Conservation (phyloP, 495 filamentous ascomycete genomes). For the Penicillium salamii region DNA sequence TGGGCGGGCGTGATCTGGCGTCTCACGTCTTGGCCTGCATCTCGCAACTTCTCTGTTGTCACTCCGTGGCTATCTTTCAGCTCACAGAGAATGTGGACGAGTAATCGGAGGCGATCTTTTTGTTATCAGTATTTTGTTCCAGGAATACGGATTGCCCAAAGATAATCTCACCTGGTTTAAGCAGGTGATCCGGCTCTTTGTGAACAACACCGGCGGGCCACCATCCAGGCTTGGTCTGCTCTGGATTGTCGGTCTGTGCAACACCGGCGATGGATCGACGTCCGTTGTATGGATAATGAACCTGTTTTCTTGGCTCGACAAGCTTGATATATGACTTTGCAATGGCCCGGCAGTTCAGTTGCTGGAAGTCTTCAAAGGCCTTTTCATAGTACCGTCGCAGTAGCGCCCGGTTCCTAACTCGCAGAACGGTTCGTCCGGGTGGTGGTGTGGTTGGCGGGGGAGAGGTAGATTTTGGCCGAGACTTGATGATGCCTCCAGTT, state of each 20-base stretch:
- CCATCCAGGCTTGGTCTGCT: conserved; percentile 63
- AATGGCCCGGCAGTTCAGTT: conserved; percentile 50
- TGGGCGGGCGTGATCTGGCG: conserved; percentile 35
- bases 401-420: conserved; percentile 54
- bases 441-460: conserved; percentile 20
- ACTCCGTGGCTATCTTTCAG: conserved; percentile 39
- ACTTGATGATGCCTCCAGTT: conserved; percentile 15
- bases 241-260: conserved; percentile 39
- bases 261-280: conserved; percentile 43
- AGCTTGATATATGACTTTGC: conserved; percentile 79
- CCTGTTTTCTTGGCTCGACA: conserved; percentile 84
- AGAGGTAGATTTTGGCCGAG: conserved; percentile 22
- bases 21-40: conserved; percentile 42
- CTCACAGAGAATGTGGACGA: conserved; percentile 60
- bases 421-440: conserved; percentile 39
- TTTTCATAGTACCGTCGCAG: conserved; percentile 62
- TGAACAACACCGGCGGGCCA: conserved; percentile 70
- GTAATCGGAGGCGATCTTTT: conserved; percentile 58
- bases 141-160: neutral
- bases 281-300: conserved; percentile 73
- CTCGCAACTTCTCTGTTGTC: conserved; percentile 42
- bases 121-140: neutral
- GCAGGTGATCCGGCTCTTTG: conserved; percentile 77
- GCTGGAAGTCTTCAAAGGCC: conserved; percentile 43
- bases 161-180: conserved; percentile 59